Base-by-base conservation (phyloP, 805 yeast species). In the Wickerhamomyces mucosus region DNA sequence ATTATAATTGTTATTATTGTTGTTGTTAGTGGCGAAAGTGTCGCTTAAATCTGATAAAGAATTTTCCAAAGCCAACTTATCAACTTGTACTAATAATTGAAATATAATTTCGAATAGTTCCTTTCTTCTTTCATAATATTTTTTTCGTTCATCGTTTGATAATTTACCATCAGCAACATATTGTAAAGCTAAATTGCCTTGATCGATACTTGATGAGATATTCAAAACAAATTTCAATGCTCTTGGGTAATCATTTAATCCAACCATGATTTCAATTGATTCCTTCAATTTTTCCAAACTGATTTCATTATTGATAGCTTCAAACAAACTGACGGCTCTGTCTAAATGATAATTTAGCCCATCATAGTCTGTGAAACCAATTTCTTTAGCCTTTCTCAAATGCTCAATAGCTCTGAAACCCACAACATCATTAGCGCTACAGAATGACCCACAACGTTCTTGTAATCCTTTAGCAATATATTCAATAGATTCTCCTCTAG, bases 321-420 rank as follows among this genome's bases (percentile, higher is more conserved):
- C 82, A 44, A 92, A 75, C 29, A 89, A 61, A 31, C 69, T 67
- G 11, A 83, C 81, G 2, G 96, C 84, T 39, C 78, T 75, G 28
- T 71, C 68, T 43, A 92, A 63, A 39, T 67, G 72, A 45, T 83
- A 78, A 38, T 71, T 66, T 37, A 71, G 59, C 32, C 78, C 70
- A 33, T 88, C 96, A 26, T 68, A 67, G 50, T 88, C 95, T 41
- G 72, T 71, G 17, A 63, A 55, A 2, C 83, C 84, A 38, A 75
- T 72, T 35, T 75, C 81, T 46, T 78, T 81, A 1, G 97, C 96
- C 45, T 79, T 76, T 35, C 89, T 81, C 46, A 92, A 64, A 53
- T 81, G 86, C 53, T 92, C 98, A 45, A 86, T 76, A 0, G 96
- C 97, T 55, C 89, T 81, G 65, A 88, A 92, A 11, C 92, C 83